Conservation (phyloP, 2,329 filamentous ascomycete genomes). For the Furcasterigmium sp. region DNA sequence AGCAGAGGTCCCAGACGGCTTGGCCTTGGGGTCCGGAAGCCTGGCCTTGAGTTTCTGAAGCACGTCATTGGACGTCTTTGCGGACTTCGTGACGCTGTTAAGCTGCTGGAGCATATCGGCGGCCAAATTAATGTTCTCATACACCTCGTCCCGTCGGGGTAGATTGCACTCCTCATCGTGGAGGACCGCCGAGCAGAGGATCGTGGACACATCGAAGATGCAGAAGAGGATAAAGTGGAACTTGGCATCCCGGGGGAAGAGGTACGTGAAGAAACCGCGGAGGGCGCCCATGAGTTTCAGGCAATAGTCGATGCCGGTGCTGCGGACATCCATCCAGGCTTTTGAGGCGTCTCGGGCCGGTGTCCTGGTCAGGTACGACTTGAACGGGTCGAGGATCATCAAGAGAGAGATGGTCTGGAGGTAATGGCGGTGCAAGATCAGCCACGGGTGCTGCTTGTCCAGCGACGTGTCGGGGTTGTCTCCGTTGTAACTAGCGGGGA, state of each 20-base stretch:
- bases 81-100: slow-evolving; percentile 21
- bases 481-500: slow-evolving; percentile 33
- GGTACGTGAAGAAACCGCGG: slow-evolving; percentile 35
- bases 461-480: slow-evolving; percentile 11
- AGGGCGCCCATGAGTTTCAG: slow-evolving; percentile 35
- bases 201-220: slow-evolving; percentile 45
- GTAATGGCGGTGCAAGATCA: slow-evolving; percentile 40
- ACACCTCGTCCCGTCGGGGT: slow-evolving; percentile 31
- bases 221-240: slow-evolving; percentile 44
- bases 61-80: slow-evolving; percentile 24
- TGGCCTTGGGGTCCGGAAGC: too few relatives aligned
- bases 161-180: slow-evolving; percentile 39
- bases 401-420: slow-evolving; percentile 25
- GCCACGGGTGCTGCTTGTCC: slow-evolving; percentile 34
- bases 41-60: slow-evolving; percentile 8
- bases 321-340: background rate
- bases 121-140: slow-evolving; percentile 30
- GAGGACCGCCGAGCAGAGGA: slow-evolving; percentile 44
- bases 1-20: too few relatives aligned
- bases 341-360: background rate
- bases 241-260: slow-evolving; percentile 39
- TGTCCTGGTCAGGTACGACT: background rate
- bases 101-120: slow-evolving; percentile 27
- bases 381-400: background rate
- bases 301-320: slow-evolving; percentile 33